These are phyloP conservation scores for Elongisporangium senticosum DNA, from an alignment of 352 stramenopile genomes.

Conservation along the genomic window DNA sequence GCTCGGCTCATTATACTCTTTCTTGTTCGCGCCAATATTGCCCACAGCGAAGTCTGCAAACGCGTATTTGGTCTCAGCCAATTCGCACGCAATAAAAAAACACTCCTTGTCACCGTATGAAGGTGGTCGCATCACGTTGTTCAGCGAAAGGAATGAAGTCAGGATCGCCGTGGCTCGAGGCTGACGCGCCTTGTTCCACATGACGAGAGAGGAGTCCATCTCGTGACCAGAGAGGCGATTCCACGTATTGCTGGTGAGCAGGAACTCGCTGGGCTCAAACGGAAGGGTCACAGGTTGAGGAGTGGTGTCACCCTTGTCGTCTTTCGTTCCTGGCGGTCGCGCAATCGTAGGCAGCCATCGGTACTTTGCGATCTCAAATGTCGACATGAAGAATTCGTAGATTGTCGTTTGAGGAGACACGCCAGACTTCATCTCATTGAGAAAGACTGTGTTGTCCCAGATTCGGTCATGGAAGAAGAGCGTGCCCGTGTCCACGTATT, in stretches of 20 bases:
- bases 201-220: conserved; percentile 16
- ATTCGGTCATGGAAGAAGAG: conserved; percentile 70
- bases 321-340: not conserved
- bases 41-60: conserved; percentile 14
- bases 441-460: conserved; percentile 19
- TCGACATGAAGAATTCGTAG: conserved; percentile 10
- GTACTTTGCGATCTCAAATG: not conserved
- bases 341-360: conserved; percentile 1
- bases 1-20: conserved; percentile 5
- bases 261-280: conserved; percentile 6
- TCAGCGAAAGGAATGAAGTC: conserved; percentile 8
- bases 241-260: conserved; percentile 11
- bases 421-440: conserved; percentile 14
- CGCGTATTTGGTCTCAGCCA: conserved; percentile 14
- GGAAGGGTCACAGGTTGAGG: conserved; percentile 4
- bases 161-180: conserved; percentile 15
- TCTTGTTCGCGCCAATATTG: conserved; percentile 8
- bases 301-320: conserved; percentile 1
- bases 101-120: conserved; percentile 22
- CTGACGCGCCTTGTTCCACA: conserved; percentile 14
- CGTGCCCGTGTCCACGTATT: conserved; percentile 47
- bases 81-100: conserved; percentile 16
- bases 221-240: conserved; percentile 10
- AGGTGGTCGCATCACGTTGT: conserved; percentile 1
- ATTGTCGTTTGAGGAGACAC: conserved; percentile 21